Evolutionary conservation across 148 eudicot species (phyloP), one percentile per base, ranked within the genome.

Genomic region (Arbutus unedo): DNA sequence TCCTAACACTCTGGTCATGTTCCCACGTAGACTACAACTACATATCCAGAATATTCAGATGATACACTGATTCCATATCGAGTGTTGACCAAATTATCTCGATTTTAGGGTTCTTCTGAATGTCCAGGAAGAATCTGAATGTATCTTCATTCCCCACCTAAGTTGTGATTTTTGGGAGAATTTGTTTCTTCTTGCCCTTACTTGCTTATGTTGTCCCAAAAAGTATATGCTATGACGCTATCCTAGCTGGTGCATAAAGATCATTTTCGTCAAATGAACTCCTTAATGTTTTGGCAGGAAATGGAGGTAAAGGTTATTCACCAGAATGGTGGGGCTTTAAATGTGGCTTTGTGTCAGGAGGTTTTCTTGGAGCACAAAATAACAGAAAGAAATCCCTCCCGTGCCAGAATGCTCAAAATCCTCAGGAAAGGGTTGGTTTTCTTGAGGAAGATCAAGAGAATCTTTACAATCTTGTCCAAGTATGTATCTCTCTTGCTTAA

Each of bases 361-460:
- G 99, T 47, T 83, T 85, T 80, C 98, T 96, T 85, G 99, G 98
- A 48, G 90, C 95, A 53, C 90, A 92, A 83, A 86, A 94, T 67
- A 91, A 87, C 79, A 89, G 91, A 87, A 94, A 90, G 86, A 96
- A 91, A 79, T 82, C 89, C 23, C 85, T 76, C 48, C 23, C 74
- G 15, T 67, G 83, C 43, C 38, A 74, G 48, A 85, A 87, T 78
- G 83, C 82, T 67, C 82, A 82, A 78, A 80, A 88, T 48, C 70
- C 66, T 81, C 86, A 71, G 13, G 84, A 90, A 82, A 94, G 91
- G 78, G 91, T 82, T 51, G 88, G 91, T 72, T 96, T 96, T 88
- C 84, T 82, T 73, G 99, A 96, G 86, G 92, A 96, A 74, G 99
- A 96, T 90, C 98, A 96, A 88, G 98, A 94, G 85, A 91, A 93